Evolutionary conservation across 2,329 filamentous ascomycete species (phyloP).

Genomic region (Nemania serpens): DNA sequence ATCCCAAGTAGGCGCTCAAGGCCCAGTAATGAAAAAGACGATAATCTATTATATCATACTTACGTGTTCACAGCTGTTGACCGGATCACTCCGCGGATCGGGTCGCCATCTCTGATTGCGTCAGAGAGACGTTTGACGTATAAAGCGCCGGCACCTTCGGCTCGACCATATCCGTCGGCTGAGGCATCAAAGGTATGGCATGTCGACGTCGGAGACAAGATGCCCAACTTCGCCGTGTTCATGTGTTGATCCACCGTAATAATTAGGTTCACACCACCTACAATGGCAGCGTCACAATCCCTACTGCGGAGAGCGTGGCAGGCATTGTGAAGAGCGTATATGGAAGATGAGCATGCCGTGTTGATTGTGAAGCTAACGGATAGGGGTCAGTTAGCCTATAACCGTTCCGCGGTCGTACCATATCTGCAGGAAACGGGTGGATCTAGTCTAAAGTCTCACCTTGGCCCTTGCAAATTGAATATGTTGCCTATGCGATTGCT

Average conservation of each 20-base stretch:
- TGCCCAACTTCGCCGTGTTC: constrained; percentile 39
- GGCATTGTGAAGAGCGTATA: constrained; percentile 43
- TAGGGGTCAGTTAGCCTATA: constrained; percentile 1
- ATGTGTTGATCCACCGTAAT: constrained; percentile 39
- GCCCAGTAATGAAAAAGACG: no score
- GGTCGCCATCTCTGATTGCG: constrained; percentile 37
- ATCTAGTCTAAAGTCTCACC: constrained; percentile 24
- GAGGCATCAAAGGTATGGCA: constrained; percentile 40
- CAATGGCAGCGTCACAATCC: constrained; percentile 43
- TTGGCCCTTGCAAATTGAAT: constrained; percentile 45
- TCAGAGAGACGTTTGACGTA: constrained; percentile 37
- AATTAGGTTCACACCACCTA: constrained; percentile 45
- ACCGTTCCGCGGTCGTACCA: neutral
- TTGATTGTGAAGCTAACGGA: constrained; percentile 32
- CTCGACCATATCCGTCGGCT: constrained; percentile 40
- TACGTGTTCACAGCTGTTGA: constrained; percentile 36
- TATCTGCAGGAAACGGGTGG: neutral
- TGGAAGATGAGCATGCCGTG: constrained; percentile 46
- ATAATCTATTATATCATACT: neutral
- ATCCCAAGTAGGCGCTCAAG: no score
- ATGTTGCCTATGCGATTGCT: constrained; percentile 46
- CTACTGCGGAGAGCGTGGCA: constrained; percentile 34
- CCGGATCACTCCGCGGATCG: constrained; percentile 39
- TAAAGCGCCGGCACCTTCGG: constrained; percentile 31
- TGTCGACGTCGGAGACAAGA: constrained; percentile 41